phyloP scores from a whole-genome alignment of 495 filamentous ascomycete species.

The Penicillium psychrofluorescens region DNA sequence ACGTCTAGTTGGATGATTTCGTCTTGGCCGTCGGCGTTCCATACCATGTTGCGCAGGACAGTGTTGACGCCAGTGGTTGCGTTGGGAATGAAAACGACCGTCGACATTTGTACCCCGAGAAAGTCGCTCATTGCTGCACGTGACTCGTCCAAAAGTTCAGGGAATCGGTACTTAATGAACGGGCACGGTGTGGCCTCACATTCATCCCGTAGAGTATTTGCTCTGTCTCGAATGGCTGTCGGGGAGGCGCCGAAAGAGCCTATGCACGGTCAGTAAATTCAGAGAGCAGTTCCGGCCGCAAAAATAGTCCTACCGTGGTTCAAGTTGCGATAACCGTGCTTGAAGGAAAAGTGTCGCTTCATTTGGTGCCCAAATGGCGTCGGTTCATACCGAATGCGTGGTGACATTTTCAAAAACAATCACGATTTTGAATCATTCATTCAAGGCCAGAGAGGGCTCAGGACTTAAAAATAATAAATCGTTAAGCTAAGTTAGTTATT shows the following conservation, averaged over 20 bases:
- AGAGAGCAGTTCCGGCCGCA: neutral
- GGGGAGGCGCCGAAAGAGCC: conserved; percentile 76
- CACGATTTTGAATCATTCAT: too few species aligned
- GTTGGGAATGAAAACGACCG: conserved; percentile 65
- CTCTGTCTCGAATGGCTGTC: conserved; percentile 41
- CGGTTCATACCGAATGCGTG: neutral
- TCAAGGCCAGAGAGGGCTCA: too few species aligned
- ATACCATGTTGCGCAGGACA: conserved; percentile 60
- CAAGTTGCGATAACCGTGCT: conserved; percentile 53
- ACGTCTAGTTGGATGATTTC: conserved; percentile 55
- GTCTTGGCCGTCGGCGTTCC: conserved; percentile 38
- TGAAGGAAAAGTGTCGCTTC: conserved; percentile 57
- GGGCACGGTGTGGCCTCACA: conserved; percentile 56
- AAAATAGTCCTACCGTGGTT: conserved; percentile 56
- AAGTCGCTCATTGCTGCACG: conserved; percentile 53
- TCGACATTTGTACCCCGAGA: conserved; percentile 53
- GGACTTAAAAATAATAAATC: too few species aligned
- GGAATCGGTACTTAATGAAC: conserved; percentile 61
- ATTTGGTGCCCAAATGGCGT: conserved; percentile 44
- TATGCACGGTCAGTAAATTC: neutral
- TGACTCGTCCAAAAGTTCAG: conserved; percentile 50
- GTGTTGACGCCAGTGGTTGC: conserved; percentile 71
- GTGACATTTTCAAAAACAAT: neutral
- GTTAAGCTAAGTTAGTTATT: too few species aligned
- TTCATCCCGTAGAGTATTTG: conserved; percentile 46